Percentiles rank a stretch among this genome's conserved stretches.
Conservation (phyloP, 768 basidiomycete species). For the Suillus paluster region DNA sequence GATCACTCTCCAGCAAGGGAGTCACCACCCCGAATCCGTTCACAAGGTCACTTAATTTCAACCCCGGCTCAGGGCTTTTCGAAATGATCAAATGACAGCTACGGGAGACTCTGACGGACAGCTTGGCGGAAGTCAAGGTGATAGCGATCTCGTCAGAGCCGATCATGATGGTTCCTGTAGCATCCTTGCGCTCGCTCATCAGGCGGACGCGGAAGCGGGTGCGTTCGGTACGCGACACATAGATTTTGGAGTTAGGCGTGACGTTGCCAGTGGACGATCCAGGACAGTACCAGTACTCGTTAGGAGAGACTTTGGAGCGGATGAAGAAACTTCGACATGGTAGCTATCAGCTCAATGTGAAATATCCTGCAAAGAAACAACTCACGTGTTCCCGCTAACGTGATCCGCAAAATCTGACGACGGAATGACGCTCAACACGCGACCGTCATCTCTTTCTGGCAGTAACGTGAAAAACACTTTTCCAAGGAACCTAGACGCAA, state of each 20-base stretch:
- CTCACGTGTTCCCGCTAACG: neutral
- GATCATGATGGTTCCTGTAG: conserved; percentile 1
- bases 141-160: conserved; percentile 4
- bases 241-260: neutral
- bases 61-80: neutral
- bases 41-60: neutral
- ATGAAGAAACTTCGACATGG: neutral
- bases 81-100: neutral
- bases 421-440: neutral
- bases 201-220: neutral
- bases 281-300: conserved; percentile 7
- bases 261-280: neutral
- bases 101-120: neutral
- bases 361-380: neutral
- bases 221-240: neutral
- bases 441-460: neutral
- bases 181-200: neutral
- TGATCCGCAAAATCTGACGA: neutral
- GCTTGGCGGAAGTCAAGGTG: neutral
- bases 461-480: neutral
- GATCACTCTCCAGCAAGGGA: neutral
- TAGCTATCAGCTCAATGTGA: neutral
- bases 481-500: neutral
- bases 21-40: neutral
- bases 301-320: neutral